These are phyloP conservation scores for Boletus sp. DNA, from an alignment of 1,284 basidiomycete species.

Conservation along the genomic window DNA sequence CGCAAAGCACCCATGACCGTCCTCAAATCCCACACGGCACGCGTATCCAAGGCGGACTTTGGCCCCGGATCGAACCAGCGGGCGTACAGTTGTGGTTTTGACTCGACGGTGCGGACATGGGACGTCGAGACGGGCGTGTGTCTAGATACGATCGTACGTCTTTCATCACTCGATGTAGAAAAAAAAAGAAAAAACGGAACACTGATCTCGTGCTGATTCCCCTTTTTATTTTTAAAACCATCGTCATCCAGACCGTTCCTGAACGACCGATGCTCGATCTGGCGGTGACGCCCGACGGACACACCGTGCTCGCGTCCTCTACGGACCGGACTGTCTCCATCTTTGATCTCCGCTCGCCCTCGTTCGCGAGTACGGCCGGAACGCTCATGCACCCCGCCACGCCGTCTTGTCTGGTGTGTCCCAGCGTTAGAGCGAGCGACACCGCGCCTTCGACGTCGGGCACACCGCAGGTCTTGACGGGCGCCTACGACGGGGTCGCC, in stretches of 20 bases:
- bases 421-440: neutral
- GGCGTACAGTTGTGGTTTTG: conserved; percentile 72
- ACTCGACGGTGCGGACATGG: conserved; percentile 73
- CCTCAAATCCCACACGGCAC: conserved; percentile 69
- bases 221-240: neutral
- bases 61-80: conserved; percentile 24
- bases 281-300: conserved; percentile 39
- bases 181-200: too few species aligned
- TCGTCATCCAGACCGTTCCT: conserved; percentile 49
- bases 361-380: conserved; percentile 43
- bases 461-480: conserved; percentile 61
- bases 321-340: conserved; percentile 66
- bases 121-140: conserved; percentile 60
- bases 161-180: too few species aligned
- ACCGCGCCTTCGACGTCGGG: neutral
- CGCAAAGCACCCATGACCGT: conserved; percentile 65
- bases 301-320: conserved; percentile 53
- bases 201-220: neutral
- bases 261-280: conserved; percentile 71
- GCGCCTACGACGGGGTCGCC: conserved; percentile 79
- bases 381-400: conserved; percentile 67
- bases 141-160: conserved; percentile 46
- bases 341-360: conserved; percentile 56
- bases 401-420: conserved; percentile 68
- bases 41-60: conserved; percentile 67